Evolutionary conservation across 345 rosid species (phyloP).

Genomic region (Euphorbia pulcherrima): DNA sequence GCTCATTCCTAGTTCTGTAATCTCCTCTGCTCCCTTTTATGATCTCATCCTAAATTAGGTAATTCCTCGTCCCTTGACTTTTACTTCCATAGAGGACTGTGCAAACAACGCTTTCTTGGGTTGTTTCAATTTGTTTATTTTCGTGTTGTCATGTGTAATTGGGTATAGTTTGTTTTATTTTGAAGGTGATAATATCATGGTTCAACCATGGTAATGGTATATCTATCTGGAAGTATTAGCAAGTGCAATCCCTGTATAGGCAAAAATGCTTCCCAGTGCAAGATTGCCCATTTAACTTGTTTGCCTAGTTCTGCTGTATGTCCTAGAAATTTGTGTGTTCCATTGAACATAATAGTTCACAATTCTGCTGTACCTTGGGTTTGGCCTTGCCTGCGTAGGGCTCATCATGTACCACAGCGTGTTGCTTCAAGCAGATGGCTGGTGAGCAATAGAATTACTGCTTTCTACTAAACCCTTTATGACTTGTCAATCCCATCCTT

Average conservation of each 20-base stretch:
- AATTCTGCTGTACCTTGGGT: conserved; percentile 39
- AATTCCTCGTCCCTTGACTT: background rate
- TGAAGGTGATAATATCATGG: conserved; percentile 42
- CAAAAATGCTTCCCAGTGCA: conserved; percentile 28
- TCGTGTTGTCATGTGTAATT: background rate
- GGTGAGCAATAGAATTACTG: conserved; percentile 37
- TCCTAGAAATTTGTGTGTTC: conserved; percentile 24
- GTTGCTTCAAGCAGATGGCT: conserved; percentile 45
- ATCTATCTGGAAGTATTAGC: conserved; percentile 41
- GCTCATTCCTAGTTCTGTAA: background rate
- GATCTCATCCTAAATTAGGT: conserved; percentile 10
- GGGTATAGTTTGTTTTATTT: background rate
- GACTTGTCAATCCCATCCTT: no score
- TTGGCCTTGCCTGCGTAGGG: conserved; percentile 28
- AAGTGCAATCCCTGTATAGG: conserved; percentile 26
- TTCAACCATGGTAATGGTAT: conserved; percentile 52
- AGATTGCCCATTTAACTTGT: conserved; percentile 21
- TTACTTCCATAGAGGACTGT: background rate
- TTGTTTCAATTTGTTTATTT: background rate
- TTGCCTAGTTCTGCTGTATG: conserved; percentile 27
- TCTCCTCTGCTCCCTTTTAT: background rate
- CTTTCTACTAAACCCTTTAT: background rate
- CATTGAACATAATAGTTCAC: conserved; percentile 25
- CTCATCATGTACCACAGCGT: conserved; percentile 23
- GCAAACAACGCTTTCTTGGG: no score